Conservation (phyloP, 1,284 basidiomycete genomes). For the Tilletia walkeri region DNA sequence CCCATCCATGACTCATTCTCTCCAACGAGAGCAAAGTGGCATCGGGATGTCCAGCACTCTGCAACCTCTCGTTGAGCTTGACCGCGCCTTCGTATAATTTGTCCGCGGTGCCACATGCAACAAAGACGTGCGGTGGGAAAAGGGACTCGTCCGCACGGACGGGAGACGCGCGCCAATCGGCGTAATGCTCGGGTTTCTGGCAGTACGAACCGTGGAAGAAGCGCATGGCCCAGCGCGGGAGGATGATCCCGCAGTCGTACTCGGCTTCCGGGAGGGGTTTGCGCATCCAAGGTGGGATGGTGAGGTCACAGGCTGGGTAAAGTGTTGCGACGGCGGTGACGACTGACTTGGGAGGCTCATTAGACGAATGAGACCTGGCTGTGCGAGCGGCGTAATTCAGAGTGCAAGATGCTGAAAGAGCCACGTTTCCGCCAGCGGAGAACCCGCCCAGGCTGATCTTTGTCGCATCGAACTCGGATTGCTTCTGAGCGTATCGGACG, state of each 20-base stretch:
- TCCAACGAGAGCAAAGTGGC: slow-evolving; percentile 31
- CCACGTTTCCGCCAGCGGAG: slow-evolving; percentile 47
- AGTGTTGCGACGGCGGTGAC: slow-evolving; percentile 26
- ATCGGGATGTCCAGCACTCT: slow-evolving; percentile 22
- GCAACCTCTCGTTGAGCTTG: slow-evolving; percentile 36
- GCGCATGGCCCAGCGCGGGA: slow-evolving; percentile 34
- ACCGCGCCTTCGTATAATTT: slow-evolving; percentile 37
- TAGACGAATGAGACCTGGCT: slow-evolving; percentile 24
- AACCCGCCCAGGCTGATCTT: slow-evolving; percentile 44
- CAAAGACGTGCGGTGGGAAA: slow-evolving; percentile 34
- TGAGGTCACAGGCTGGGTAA: slow-evolving; percentile 39
- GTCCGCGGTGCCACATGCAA: slow-evolving; percentile 42
- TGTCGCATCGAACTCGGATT: slow-evolving; percentile 14
- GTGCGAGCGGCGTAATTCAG: slow-evolving; percentile 29
- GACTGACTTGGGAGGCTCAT: not conserved
- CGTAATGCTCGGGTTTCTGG: not conserved
- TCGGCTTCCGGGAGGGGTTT: not conserved
- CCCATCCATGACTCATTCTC: slow-evolving; percentile 47
- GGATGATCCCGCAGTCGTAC: slow-evolving; percentile 23
- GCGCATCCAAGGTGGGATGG: slow-evolving; percentile 21
- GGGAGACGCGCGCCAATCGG: slow-evolving; percentile 35
- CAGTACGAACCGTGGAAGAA: slow-evolving; percentile 26
- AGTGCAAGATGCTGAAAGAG: slow-evolving; percentile 28
- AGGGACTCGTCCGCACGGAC: slow-evolving; percentile 25
- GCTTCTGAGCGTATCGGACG: not conserved